phyloP scores from a whole-genome alignment of 2,329 filamentous ascomycete species.

The Colletotrichum phormii region DNA sequence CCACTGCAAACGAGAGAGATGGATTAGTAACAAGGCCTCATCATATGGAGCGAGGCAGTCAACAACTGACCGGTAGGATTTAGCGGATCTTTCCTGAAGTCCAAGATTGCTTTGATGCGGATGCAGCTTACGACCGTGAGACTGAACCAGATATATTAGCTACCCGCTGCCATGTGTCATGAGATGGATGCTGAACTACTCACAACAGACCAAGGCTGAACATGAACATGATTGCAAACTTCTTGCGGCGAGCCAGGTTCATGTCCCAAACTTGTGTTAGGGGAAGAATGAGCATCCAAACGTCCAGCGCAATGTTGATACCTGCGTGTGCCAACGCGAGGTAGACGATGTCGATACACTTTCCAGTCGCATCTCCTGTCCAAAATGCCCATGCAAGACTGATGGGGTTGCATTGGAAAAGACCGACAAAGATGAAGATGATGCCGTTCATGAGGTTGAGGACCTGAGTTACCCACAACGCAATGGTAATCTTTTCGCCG shows the following conservation, averaged over 20 bases:
- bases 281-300: constrained; percentile 26
- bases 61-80: constrained; percentile 21
- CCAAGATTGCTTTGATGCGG: constrained; percentile 6
- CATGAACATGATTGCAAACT: constrained; percentile 21
- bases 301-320: constrained; percentile 23
- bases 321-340: constrained; percentile 6
- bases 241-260: constrained; percentile 21
- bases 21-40: not conserved
- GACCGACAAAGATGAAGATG: not conserved
- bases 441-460: constrained; percentile 15
- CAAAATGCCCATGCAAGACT: constrained; percentile 21
- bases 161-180: too few species aligned
- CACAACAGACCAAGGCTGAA: constrained; percentile 28
- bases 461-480: not conserved
- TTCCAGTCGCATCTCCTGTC: constrained; percentile 17
- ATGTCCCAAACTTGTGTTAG: constrained; percentile 19
- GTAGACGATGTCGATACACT: constrained; percentile 6
- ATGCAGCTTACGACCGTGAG: constrained; percentile 14
- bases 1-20: not conserved
- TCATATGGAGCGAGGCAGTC: too few species aligned
- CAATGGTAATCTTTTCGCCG: constrained; percentile 23
- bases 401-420: constrained; percentile 23
- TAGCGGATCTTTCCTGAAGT: constrained; percentile 5
- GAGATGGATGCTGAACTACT: not conserved
- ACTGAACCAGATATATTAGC: not conserved